These are phyloP conservation scores for Coemansia sp. DNA, from an alignment of 192 early-diverging fungal genomes.

Conservation along the genomic window DNA sequence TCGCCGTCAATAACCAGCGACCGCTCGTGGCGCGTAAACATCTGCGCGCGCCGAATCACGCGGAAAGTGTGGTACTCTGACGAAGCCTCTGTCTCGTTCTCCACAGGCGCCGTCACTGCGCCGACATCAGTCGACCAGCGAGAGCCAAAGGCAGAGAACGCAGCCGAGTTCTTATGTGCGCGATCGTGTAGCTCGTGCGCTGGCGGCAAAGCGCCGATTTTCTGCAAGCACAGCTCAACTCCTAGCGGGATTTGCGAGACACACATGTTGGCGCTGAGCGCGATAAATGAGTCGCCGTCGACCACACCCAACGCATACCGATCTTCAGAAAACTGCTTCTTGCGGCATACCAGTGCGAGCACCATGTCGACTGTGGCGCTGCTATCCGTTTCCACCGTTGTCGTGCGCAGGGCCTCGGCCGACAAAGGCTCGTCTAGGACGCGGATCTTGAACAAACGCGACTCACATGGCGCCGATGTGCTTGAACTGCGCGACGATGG, in stretches of 20 bases:
- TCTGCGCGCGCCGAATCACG: slow-evolving; percentile 81
- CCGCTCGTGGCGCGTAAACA: slow-evolving; percentile 86
- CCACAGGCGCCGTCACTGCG: not conserved
- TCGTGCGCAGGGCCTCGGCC: slow-evolving; percentile 83
- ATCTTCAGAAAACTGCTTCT: slow-evolving; percentile 82
- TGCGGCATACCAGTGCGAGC: slow-evolving; percentile 83
- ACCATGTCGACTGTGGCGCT: slow-evolving; percentile 79
- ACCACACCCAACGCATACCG: slow-evolving; percentile 86
- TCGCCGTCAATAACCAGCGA: slow-evolving; percentile 95
- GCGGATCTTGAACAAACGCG: slow-evolving; percentile 33
- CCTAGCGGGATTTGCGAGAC: slow-evolving; percentile 60
- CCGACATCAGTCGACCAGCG: slow-evolving; percentile 4
- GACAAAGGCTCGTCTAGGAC: slow-evolving; percentile 28
- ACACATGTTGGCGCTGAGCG: slow-evolving; percentile 78
- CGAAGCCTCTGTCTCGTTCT: slow-evolving; percentile 5
- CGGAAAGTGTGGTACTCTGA: slow-evolving; percentile 74
- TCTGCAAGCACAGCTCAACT: slow-evolving; percentile 49
- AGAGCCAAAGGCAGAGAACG: slow-evolving; percentile 14
- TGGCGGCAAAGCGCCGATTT: slow-evolving; percentile 23
- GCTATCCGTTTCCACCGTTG: slow-evolving; percentile 77
- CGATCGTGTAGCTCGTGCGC: not conserved
- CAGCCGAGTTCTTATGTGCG: not conserved
- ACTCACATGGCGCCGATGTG: slow-evolving; percentile 7
- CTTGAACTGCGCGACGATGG: not conserved
- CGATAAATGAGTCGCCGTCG: slow-evolving; percentile 68